phyloP scores from a whole-genome alignment of 2,329 filamentous ascomycete species.

The Dissoconium aciculare region DNA sequence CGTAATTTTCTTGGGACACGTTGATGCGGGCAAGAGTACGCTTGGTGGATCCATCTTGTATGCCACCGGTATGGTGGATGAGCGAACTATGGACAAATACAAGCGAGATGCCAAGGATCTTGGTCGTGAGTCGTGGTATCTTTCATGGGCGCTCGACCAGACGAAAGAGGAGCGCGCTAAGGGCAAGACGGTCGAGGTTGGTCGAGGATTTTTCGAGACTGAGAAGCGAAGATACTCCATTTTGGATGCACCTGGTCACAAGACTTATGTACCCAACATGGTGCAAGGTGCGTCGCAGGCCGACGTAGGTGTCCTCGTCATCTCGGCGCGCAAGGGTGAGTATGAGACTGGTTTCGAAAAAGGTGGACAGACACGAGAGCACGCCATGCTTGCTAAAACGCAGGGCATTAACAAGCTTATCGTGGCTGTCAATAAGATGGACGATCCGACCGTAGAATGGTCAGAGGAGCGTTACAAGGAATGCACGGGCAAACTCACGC shows the following conservation, averaged over 20 bases:
- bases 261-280: slow-evolving; percentile 97
- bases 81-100: slow-evolving; percentile 96
- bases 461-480: slow-evolving; percentile 84
- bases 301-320: slow-evolving; percentile 88
- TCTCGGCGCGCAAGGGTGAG: slow-evolving; percentile 91
- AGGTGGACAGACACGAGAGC: slow-evolving; percentile 92
- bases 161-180: slow-evolving; percentile 93
- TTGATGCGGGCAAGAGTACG: slow-evolving; percentile 95
- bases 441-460: slow-evolving; percentile 93
- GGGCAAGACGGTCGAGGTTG: slow-evolving; percentile 96
- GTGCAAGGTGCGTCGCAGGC: slow-evolving; percentile 65
- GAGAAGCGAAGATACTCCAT: slow-evolving; percentile 94
- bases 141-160: slow-evolving; percentile 94
- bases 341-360: slow-evolving; percentile 97
- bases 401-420: slow-evolving; percentile 95
- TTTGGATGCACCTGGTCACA: slow-evolving; percentile 90
- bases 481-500: slow-evolving; percentile 73
- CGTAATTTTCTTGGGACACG: slow-evolving; percentile 95
- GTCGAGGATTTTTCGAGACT: slow-evolving; percentile 90
- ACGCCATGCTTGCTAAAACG: slow-evolving; percentile 94
- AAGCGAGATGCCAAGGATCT: slow-evolving; percentile 92
- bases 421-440: slow-evolving; percentile 98
- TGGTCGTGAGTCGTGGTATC: slow-evolving; percentile 94
- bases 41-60: slow-evolving; percentile 88
- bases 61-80: slow-evolving; percentile 96